These are phyloP conservation scores for Leccinum griseonigrum DNA, from an alignment of 1,284 basidiomycete species.

Conservation along the genomic window DNA sequence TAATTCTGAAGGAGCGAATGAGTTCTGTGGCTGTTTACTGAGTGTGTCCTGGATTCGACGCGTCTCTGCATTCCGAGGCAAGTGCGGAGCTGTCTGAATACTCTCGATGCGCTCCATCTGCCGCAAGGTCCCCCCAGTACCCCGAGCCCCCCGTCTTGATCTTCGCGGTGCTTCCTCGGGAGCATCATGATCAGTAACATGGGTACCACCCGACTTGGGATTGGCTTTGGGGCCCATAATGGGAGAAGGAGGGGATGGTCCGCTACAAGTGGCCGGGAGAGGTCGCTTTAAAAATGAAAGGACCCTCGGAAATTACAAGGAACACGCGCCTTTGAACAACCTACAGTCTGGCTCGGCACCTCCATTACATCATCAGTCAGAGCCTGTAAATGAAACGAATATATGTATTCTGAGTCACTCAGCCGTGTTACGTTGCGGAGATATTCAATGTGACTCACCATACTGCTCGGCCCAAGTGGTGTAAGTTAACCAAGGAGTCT, in stretches of 20 bases:
- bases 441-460: not conserved
- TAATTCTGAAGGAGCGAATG: not conserved
- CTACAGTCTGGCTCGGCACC: not conserved
- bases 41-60: not conserved
- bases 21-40: not conserved
- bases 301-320: not conserved
- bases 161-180: not conserved
- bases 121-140: not conserved
- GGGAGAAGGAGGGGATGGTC: not conserved
- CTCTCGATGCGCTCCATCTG: not conserved
- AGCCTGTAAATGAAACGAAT: too few species aligned
- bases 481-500: slow-evolving; percentile 9
- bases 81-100: not conserved
- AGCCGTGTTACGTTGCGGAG: too few species aligned
- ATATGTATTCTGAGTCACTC: too few species aligned
- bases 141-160: not conserved
- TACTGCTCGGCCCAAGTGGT: slow-evolving; percentile 4
- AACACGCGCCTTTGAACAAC: not conserved
- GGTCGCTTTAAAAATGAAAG: not conserved
- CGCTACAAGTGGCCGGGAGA: not conserved
- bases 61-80: not conserved
- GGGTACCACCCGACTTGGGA: not conserved
- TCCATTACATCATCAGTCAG: not conserved
- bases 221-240: not conserved
- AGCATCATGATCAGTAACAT: not conserved